These are phyloP conservation scores for Saturnispora saitoi DNA, from an alignment of 805 yeast genomes.

Conservation along the genomic window DNA sequence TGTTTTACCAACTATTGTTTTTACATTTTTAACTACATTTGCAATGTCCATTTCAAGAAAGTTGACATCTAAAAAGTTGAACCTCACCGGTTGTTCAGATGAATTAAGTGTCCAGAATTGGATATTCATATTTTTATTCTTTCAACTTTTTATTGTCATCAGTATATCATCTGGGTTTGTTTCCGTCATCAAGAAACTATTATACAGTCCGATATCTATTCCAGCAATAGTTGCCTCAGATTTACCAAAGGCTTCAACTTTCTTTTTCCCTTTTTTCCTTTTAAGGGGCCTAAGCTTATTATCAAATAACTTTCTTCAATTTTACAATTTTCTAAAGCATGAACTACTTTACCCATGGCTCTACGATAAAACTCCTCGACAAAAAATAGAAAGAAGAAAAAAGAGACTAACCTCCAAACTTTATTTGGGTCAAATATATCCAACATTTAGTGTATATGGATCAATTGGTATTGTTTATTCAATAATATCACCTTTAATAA, in stretches of 20 bases:
- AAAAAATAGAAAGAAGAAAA: conserved; percentile 33
- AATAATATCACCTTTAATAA: conserved; percentile 69
- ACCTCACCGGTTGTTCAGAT: conserved; percentile 49
- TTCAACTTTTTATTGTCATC: conserved; percentile 78
- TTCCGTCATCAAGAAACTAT: conserved; percentile 48
- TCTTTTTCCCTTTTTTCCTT: conserved; percentile 70
- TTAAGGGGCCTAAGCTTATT: conserved; percentile 69
- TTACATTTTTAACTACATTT: conserved; percentile 53
- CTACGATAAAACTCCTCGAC: conserved; percentile 17
- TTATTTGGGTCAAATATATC: conserved; percentile 75
- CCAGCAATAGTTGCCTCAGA: conserved; percentile 68
- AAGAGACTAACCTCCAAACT: conserved; percentile 32
- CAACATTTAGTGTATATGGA: conserved; percentile 68
- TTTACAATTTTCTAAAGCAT: conserved; percentile 40
- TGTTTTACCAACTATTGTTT: conserved; percentile 57
- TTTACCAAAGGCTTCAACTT: conserved; percentile 78
- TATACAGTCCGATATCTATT: conserved; percentile 64
- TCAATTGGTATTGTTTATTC: conserved; percentile 74
- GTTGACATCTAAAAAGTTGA: conserved; percentile 48
- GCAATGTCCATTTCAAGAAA: conserved; percentile 52
- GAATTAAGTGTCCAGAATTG: conserved; percentile 70
- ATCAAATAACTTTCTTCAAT: conserved; percentile 62
- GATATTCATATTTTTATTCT: conserved; percentile 69
- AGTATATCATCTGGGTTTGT: conserved; percentile 76
- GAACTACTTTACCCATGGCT: conserved; percentile 28